Evolutionary conservation across 2,329 filamentous ascomycete species (phyloP).

Genomic region (Cladosporium phlei): DNA sequence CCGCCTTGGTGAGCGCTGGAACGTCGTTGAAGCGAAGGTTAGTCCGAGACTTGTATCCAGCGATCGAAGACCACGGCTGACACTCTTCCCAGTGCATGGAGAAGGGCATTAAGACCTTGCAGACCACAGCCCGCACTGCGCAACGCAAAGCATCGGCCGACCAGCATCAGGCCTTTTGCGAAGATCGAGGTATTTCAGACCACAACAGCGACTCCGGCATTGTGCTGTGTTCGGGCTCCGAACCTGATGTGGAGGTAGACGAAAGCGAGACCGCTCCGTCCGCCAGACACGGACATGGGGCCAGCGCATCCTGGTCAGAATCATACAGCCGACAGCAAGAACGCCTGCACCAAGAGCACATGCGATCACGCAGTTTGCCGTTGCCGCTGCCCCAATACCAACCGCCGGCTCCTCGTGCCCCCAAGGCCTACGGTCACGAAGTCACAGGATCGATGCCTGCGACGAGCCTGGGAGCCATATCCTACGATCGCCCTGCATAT

Average conservation of each 20-base stretch:
- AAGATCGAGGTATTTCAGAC: constrained; percentile 38
- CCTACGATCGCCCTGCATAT: background rate
- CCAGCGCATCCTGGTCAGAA: constrained; percentile 22
- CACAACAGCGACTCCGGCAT: constrained; percentile 65
- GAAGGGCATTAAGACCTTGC: constrained; percentile 75
- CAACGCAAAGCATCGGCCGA: constrained; percentile 56
- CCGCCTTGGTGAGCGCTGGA: constrained; percentile 53
- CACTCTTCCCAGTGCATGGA: constrained; percentile 63
- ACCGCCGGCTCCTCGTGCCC: constrained; percentile 24
- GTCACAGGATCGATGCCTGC: background rate
- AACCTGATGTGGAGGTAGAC: constrained; percentile 34
- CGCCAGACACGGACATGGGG: constrained; percentile 11
- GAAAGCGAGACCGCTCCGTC: constrained; percentile 19
- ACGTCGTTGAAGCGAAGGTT: constrained; percentile 77
- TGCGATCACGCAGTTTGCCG: constrained; percentile 30
- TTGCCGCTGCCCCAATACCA: constrained; percentile 33
- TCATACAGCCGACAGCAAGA: constrained; percentile 16
- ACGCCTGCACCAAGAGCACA: constrained; percentile 21
- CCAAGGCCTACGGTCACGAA: background rate
- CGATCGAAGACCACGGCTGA: constrained; percentile 14
- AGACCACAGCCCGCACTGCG: constrained; percentile 62
- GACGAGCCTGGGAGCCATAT: background rate
- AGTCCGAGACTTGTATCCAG: constrained; percentile 30
- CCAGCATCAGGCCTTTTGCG: constrained; percentile 20
- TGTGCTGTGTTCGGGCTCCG: constrained; percentile 42